Base-by-base conservation (phyloP, 1,284 basidiomycete genomes). In the Xerocomus minutiporus region DNA sequence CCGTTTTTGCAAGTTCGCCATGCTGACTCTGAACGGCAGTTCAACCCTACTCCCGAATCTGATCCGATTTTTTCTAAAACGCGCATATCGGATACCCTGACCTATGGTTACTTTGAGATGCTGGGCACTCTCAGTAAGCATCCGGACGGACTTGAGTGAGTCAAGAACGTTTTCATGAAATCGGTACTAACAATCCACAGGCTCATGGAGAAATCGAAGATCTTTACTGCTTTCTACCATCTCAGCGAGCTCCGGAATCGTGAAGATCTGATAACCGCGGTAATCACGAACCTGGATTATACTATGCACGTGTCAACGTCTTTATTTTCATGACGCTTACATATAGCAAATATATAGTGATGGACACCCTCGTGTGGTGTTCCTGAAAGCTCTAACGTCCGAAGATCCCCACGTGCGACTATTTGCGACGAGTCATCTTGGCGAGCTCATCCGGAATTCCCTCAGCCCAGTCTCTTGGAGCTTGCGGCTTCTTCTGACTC, bases 41-140 rank as follows among this genome's bases (percentile, higher is more conserved):
- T 83, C 62, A 87, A 86, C 57, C 80, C 81, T 6, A 74, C 77
- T 11, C 80, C 83, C 0, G 81, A 81, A 52, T 78, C 82, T 5
- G 89, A 95, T 61, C 85, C 91, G 0, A 80, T 98, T 48, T 92
- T 99, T 61, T 93, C 94, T 4, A 88, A 88, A 64, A 81, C 83
- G 59, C 80, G 92, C 11, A 80, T 98, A 53, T 79, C 88, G 45
- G 85, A 88, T 35, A 96, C 93, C 0, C 71, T 99, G 56, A 90
- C 92, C 0, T 88, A 83, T 61, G 96, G 95, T 0, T 99, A 99
- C 69, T 86, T 99, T 58, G 94, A 97, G 65, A 94, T 99, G 87
- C 78, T 99, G 2, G 95, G 95, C 3, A 86, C 84, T 1, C 75
- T 99, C 40, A 96, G 91, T 70, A 91, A 88, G 63, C 82, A 87